Base-by-base conservation (phyloP, 352 stramenopile genomes). In the Aphanomyces invadans region DNA sequence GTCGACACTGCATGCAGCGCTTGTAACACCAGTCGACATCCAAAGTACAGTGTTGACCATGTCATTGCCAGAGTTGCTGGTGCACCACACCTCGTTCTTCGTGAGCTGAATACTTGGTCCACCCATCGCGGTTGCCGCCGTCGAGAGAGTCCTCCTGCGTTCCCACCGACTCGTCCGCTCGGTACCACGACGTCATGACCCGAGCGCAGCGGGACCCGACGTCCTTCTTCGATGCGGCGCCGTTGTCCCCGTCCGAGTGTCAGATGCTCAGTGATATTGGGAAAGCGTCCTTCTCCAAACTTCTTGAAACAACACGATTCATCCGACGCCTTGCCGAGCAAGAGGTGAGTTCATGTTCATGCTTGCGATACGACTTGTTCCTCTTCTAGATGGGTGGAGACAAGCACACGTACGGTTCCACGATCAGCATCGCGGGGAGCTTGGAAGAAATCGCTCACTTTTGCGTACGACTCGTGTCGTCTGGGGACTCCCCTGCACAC, bases 191-290 rank as follows among this genome's bases (percentile, higher is more conserved):
- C 12, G 17, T 23, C 29, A 60, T 60, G 52, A 31, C 52, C 28
- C 52, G 52, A 31, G 5, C 23, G n/a, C 49, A n/a, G 17, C 49
- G 49, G 17, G 49, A 57, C 29, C 49, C 49, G 23, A 39, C 42
- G 59, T 48, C 59, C 23, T 42, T 54, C 46, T 67, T 67, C 32
- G 9, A 49, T 26, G n/a, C 60, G 26, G 42, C 60, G 60, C 42
- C 60, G 25, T 44, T 67, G n/a, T 55, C 60, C 11, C 38, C 48
- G 19, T 49, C 48, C 44, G 60, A 67, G 29, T 49, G 38, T 17
- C 60, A 67, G 31, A 67, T 67, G 60, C 46, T 67, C 26, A 57
- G 60, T 25, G 60, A 67, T 26, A 60, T 67, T 44, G 60, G 60
- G 32, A 56, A 59, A n/a, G 48, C 48, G 9, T 42, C 60, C 1